A percentile compares a stretch with the other conserved stretches of the same genome.
phyloP scores from a whole-genome alignment of 352 stramenopile genomes.

The Elongisporangium anandrum region DNA sequence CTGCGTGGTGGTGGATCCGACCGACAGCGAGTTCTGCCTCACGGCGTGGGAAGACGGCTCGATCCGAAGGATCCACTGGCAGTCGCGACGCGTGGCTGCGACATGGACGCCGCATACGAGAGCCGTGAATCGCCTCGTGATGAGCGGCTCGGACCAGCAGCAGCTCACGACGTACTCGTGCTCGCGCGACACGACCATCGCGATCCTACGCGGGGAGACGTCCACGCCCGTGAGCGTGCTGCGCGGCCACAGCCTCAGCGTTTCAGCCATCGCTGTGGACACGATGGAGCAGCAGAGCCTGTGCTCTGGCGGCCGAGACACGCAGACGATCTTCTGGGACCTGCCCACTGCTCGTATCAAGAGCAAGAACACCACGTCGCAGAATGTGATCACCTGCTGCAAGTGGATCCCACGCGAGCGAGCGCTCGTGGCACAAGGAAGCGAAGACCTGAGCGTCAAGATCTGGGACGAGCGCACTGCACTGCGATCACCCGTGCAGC shows the following conservation, averaged over 20 bases:
- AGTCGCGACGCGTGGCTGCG: slow-evolving; percentile 15
- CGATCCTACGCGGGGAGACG: slow-evolving; percentile 13
- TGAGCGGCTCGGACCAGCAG: slow-evolving; percentile 23
- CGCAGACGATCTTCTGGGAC: slow-evolving; percentile 79
- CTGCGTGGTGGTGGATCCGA: slow-evolving; percentile 24
- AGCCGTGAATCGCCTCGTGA: slow-evolving; percentile 57
- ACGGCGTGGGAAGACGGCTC: slow-evolving; percentile 72
- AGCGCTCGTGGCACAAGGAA: slow-evolving; percentile 62
- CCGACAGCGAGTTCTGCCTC: slow-evolving; percentile 23
- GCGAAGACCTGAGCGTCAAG: slow-evolving; percentile 78
- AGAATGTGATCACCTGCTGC: slow-evolving; percentile 85
- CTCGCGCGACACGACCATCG: slow-evolving; percentile 71
- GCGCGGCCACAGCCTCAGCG: slow-evolving; percentile 57
- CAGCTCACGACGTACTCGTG: slow-evolving; percentile 54
- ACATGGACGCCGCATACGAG: slow-evolving; percentile 46
- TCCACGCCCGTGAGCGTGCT: slow-evolving; percentile 22
- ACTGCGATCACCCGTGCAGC: slow-evolving; percentile 45
- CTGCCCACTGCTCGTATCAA: slow-evolving; percentile 38
- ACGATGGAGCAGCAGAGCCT: slow-evolving; percentile 36
- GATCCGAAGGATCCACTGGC: slow-evolving; percentile 46
- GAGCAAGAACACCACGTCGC: slow-evolving; percentile 61
- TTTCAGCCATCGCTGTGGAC: slow-evolving; percentile 59
- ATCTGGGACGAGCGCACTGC: slow-evolving; percentile 66
- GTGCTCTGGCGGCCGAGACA: slow-evolving; percentile 80
- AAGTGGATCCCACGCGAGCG: slow-evolving; percentile 63